Evolutionary conservation across 495 filamentous ascomycete species (phyloP).

Genomic region (Talaromyces thailandensis): DNA sequence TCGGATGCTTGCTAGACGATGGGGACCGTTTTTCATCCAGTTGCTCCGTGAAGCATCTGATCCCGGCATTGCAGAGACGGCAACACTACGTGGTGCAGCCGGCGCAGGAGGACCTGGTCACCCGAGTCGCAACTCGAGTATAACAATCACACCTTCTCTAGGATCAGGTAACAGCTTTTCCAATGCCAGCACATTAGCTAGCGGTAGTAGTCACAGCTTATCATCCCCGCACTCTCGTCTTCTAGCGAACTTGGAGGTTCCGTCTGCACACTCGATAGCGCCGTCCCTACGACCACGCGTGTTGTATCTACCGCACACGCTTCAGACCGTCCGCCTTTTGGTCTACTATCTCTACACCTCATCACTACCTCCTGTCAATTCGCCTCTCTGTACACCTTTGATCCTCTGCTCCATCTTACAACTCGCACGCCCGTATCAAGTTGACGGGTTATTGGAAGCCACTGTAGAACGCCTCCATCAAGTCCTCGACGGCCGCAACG

Average conservation of each 20-base stretch:
- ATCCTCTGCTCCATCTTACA: conserved; percentile 93
- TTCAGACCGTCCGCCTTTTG: conserved; percentile 76
- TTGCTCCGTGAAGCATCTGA: conserved; percentile 67
- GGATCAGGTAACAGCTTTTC: conserved; percentile 49
- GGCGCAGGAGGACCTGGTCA: conserved; percentile 13
- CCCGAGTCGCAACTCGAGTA: conserved; percentile 63
- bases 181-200: conserved; percentile 45
- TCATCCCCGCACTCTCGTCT: conserved; percentile 37
- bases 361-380: conserved; percentile 63
- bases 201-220: conserved; percentile 20
- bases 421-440: conserved; percentile 82
- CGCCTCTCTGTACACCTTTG: conserved; percentile 83
- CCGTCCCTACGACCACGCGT: conserved; percentile 72
- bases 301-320: conserved; percentile 87
- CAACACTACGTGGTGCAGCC: conserved; percentile 41
- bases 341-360: conserved; percentile 92
- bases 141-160: conserved; percentile 75
- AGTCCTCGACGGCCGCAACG: conserved; percentile 84
- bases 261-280: conserved; percentile 44
- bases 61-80: conserved; percentile 34
- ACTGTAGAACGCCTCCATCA: conserved; percentile 86
- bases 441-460: conserved; percentile 87
- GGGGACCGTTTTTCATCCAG: conserved; percentile 93
- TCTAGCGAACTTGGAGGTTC: conserved; percentile 33
- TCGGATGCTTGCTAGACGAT: conserved; percentile 72